phyloP scores from a whole-genome alignment of 1,139 yeast genomes.

The Yamadazyma buinensis region DNA sequence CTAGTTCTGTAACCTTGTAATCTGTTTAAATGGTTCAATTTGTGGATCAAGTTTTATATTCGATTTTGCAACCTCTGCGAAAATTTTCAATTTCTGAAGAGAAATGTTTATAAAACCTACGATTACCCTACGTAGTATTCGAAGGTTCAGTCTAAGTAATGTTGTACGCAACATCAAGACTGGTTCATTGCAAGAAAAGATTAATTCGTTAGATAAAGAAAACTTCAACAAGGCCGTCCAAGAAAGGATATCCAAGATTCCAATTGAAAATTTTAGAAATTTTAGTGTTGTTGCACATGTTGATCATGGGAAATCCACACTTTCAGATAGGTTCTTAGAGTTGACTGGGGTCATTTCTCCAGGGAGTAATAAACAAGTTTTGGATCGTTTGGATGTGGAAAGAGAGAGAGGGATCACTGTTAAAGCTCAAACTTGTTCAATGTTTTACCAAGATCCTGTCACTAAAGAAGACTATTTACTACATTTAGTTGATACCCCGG shows the following conservation, averaged over 20 bases:
- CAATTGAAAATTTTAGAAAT: conserved; percentile 78
- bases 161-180: conserved; percentile 1
- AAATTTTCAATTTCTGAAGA: conserved; percentile 3
- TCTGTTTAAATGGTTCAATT: no score
- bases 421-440: conserved; percentile 93
- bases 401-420: conserved; percentile 95
- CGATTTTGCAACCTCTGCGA: conserved; percentile 3
- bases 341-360: conserved; percentile 84
- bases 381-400: conserved; percentile 90
- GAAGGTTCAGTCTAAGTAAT: not conserved
- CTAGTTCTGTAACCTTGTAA: not conserved
- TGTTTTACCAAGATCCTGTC: conserved; percentile 73
- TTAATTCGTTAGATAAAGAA: conserved; percentile 26
- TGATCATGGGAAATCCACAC: conserved; percentile 94
- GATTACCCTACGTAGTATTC: not conserved
- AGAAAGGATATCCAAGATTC: conserved; percentile 67
- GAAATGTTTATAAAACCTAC: not conserved
- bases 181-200: conserved; percentile 2
- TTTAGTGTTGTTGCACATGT: conserved; percentile 97
- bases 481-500: conserved; percentile 95
- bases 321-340: conserved; percentile 83
- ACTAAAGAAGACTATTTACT: conserved; percentile 63
- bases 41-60: no score
- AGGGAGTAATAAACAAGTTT: conserved; percentile 76
- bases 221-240: conserved; percentile 26